phyloP scores from a whole-genome alignment of 352 stramenopile species.

The Pilasporangium apinafurcum region DNA sequence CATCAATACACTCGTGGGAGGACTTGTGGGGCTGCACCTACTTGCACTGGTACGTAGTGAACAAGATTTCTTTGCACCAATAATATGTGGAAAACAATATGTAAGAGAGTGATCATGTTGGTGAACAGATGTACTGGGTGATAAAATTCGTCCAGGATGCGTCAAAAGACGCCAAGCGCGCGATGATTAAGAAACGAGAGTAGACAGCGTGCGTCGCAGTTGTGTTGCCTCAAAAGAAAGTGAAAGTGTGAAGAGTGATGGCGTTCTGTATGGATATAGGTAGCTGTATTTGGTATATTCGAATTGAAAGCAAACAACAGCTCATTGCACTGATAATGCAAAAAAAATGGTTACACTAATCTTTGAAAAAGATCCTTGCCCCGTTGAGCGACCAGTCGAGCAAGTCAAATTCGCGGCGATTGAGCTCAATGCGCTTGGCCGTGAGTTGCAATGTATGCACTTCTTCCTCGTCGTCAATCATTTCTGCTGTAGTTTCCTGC shows the following conservation, averaged over 20 bases:
- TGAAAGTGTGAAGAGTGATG: neutral
- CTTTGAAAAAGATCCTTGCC: constrained; percentile 91
- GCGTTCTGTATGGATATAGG: neutral
- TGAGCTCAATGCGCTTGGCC: constrained; percentile 81
- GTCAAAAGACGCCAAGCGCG: constrained; percentile 18
- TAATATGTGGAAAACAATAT: no score
- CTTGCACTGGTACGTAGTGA: constrained; percentile 48
- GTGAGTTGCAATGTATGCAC: constrained; percentile 83
- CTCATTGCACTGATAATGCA: neutral
- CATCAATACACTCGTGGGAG: constrained; percentile 61
- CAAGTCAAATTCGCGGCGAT: constrained; percentile 85
- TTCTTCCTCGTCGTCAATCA: constrained; percentile 86
- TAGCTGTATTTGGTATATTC: neutral
- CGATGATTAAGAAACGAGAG: constrained; percentile 55
- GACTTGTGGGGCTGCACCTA: constrained; percentile 66
- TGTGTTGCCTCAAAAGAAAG: neutral
- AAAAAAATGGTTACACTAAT: constrained; percentile 23
- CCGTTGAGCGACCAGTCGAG: constrained; percentile 90
- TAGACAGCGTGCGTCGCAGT: constrained; percentile 11
- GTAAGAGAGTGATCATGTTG: neutral
- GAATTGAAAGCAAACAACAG: neutral
- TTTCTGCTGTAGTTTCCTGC: constrained; percentile 76
- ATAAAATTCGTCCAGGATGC: constrained; percentile 54
- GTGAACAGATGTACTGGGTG: constrained; percentile 50
- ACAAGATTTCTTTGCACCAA: constrained; percentile 6